A percentile compares a stretch with the other conserved stretches of the same genome.
Evolutionary conservation across 140 eudicot genomes (phyloP).

Genomic region (Eryngium alpinum): DNA sequence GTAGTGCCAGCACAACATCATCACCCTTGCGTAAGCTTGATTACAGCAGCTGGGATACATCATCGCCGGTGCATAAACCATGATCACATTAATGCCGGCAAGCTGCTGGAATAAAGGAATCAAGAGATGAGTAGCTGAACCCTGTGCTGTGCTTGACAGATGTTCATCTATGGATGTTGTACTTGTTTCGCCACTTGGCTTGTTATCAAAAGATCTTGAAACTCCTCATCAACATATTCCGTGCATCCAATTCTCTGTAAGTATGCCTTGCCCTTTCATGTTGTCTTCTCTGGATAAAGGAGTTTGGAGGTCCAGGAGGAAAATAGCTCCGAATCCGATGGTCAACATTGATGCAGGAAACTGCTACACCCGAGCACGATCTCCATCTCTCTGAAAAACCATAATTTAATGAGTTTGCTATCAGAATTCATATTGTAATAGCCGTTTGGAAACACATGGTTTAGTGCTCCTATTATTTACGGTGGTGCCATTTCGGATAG

Average conservation of each 20-base stretch:
- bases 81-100: slow-evolving; percentile 40
- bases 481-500: slow-evolving; percentile 46
- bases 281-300: slow-evolving; percentile 40
- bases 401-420: slow-evolving; percentile 35
- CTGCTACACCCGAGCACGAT: slow-evolving; percentile 36
- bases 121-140: slow-evolving; percentile 33
- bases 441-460: slow-evolving; percentile 33
- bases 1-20: too few species aligned
- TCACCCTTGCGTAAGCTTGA: background rate
- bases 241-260: slow-evolving; percentile 27
- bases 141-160: slow-evolving; percentile 22
- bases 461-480: slow-evolving; percentile 41
- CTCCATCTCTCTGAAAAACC: slow-evolving; percentile 33
- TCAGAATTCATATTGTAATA: slow-evolving; percentile 33
- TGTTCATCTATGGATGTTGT: slow-evolving; percentile 5
- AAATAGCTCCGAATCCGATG: slow-evolving; percentile 29
- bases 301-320: slow-evolving; percentile 37
- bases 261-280: slow-evolving; percentile 18
- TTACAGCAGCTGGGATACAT: slow-evolving; percentile 35
- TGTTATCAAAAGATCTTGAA: slow-evolving; percentile 24
- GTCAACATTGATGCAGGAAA: slow-evolving; percentile 36
- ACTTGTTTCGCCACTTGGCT: slow-evolving; percentile 20
- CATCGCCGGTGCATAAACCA: slow-evolving; percentile 46
- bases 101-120: slow-evolving; percentile 52
- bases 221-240: slow-evolving; percentile 26